Evolutionary conservation across 345 rosid genomes (phyloP).

Genomic region (Pistacia atlantica): DNA sequence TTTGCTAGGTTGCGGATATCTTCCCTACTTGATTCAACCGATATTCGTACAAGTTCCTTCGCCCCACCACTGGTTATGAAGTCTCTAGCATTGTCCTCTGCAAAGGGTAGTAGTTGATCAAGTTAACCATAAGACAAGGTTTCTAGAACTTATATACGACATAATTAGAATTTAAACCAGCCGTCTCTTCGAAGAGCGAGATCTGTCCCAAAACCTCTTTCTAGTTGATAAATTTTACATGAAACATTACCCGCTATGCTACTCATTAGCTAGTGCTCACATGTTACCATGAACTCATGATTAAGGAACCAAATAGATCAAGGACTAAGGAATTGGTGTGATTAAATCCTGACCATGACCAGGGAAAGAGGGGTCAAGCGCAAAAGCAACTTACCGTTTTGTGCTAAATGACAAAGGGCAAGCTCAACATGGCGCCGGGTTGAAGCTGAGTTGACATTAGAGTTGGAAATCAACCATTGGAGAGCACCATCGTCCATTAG

Average conservation of each 20-base stretch:
- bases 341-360: neutral
- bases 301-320: too few species aligned
- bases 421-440: constrained; percentile 85
- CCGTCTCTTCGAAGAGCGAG: too few species aligned
- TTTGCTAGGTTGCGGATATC: constrained; percentile 86
- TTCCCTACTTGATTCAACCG: constrained; percentile 78
- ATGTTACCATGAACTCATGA: too few species aligned
- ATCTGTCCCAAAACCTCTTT: too few species aligned
- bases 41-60: constrained; percentile 64
- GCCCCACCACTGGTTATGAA: constrained; percentile 61
- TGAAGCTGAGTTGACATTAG: constrained; percentile 54
- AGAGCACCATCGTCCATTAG: constrained; percentile 79
- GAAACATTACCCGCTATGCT: too few species aligned
- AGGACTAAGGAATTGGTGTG: too few species aligned
- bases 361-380: neutral
- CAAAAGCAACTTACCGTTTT: constrained; percentile 57
- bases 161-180: neutral
- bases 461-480: constrained; percentile 72
- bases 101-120: constrained; percentile 12
- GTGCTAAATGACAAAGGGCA: constrained; percentile 92
- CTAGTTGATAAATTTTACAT: too few species aligned
- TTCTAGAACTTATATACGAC: neutral
- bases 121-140: neutral
- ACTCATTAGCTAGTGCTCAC: too few species aligned
- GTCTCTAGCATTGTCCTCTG: constrained; percentile 75